Conservation (phyloP, 2,329 filamentous ascomycete species). For the Stachybotrys elegans region DNA sequence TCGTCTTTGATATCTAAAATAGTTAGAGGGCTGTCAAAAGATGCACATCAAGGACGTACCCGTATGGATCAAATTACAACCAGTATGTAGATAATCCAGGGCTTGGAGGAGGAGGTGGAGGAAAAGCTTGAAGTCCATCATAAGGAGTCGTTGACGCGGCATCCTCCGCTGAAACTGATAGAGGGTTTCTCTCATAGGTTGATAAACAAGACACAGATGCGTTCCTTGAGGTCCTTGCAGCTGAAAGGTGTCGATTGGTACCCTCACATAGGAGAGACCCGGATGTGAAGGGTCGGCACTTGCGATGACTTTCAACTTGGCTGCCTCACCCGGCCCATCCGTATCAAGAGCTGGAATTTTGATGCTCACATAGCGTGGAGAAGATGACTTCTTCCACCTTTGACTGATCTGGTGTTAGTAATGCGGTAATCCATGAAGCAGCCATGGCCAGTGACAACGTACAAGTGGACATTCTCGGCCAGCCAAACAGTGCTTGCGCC, state of each 20-base stretch:
- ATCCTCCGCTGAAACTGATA: constrained; percentile 10
- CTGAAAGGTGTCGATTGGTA: constrained; percentile 11
- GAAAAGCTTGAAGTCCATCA: constrained; percentile 11
- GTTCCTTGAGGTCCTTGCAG: constrained; percentile 9
- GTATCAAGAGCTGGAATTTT: constrained; percentile 13
- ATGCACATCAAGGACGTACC: too few relatives aligned
- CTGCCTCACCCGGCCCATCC: constrained; percentile 9
- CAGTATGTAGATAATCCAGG: constrained; percentile 14
- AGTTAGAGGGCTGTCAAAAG: too few relatives aligned
- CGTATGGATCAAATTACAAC: constrained; percentile 15
- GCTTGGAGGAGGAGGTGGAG: constrained; percentile 12
- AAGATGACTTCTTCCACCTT: not conserved
- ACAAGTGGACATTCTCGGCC: constrained; percentile 18
- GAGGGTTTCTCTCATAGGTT: constrained; percentile 16
- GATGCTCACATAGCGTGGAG: constrained; percentile 10
- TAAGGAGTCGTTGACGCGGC: constrained; percentile 8
- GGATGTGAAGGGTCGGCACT: constrained; percentile 11
- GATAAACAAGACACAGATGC: constrained; percentile 16
- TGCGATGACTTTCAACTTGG: constrained; percentile 7
- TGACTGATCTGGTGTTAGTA: constrained; percentile 4
- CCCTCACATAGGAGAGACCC: constrained; percentile 8
- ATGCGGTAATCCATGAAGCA: too few relatives aligned
- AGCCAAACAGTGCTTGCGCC: constrained; percentile 32
- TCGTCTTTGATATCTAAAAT: constrained; percentile 15
- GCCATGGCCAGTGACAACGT: too few relatives aligned